These are phyloP conservation scores for Microdochium trichocladiopsis DNA, from an alignment of 2,329 filamentous ascomycete species.

Conservation along the genomic window DNA sequence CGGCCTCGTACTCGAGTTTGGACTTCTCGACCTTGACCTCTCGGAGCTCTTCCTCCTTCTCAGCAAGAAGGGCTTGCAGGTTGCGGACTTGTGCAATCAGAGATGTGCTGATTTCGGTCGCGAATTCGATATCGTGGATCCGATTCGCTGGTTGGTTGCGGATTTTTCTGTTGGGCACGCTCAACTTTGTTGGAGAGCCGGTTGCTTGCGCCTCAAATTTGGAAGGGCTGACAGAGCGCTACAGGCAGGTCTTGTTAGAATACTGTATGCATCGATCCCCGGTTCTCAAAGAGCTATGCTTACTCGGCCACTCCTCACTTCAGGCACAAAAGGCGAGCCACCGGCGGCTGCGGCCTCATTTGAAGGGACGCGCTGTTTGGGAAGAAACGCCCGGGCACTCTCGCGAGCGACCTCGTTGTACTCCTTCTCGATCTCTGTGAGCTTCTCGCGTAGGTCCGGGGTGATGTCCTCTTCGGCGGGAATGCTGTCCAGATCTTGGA, in stretches of 20 bases:
- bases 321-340: conserved; percentile 45
- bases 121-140: conserved; percentile 94
- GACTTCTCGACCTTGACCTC: conserved; percentile 67
- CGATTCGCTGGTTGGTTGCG: conserved; percentile 84
- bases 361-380: conserved; percentile 73
- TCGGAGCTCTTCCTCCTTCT: conserved; percentile 83
- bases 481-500: conserved; percentile 78
- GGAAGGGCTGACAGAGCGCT: conserved; percentile 66
- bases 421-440: conserved; percentile 85
- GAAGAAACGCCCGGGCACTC: conserved; percentile 80
- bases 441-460: conserved; percentile 73
- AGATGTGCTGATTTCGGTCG: conserved; percentile 95
- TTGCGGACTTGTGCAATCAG: conserved; percentile 90
- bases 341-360: conserved; percentile 42
- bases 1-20: conserved; percentile 73
- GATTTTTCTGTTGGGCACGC: conserved; percentile 78
- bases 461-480: conserved; percentile 72
- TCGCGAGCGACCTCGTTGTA: conserved; percentile 92
- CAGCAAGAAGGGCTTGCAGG: conserved; percentile 74
- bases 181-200: conserved; percentile 82
- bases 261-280: conserved; percentile 1
- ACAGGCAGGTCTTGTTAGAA: conserved; percentile 3
- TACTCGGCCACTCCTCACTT: conserved; percentile 46
- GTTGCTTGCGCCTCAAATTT: conserved; percentile 81
- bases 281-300: conserved; percentile 14